Percentiles rank a stretch among this genome's conserved stretches.
These are phyloP conservation scores for Lactifluus hygrophoroides DNA, from an alignment of 768 basidiomycete genomes.

Conservation along the genomic window DNA sequence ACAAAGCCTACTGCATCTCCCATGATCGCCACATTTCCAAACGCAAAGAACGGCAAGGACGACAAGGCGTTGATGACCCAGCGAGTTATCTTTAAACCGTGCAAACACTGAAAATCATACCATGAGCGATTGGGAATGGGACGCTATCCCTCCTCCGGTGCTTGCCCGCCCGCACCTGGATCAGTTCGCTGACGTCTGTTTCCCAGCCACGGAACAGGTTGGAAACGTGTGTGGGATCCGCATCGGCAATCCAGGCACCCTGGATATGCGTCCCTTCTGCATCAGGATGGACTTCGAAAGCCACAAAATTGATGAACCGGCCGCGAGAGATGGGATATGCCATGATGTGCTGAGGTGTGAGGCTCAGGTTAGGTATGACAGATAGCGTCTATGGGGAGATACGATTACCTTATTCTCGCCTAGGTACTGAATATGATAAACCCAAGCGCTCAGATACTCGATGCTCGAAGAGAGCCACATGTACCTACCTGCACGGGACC, in stretches of 20 bases:
- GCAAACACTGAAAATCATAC: neutral
- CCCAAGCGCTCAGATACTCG: neutral
- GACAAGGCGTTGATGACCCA: constrained; percentile 59
- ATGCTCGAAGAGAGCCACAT: neutral
- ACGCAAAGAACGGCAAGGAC: constrained; percentile 42
- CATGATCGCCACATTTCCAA: constrained; percentile 42
- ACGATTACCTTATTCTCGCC: constrained; percentile 35
- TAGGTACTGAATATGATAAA: constrained; percentile 39
- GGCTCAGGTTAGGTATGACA: neutral
- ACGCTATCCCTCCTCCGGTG: neutral
- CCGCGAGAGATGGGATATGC: constrained; percentile 55
- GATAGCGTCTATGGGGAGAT: constrained; percentile 24
- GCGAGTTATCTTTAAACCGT: constrained; percentile 25
- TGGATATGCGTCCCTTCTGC: constrained; percentile 2
- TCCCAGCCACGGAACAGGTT: constrained; percentile 11
- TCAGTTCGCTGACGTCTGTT: constrained; percentile 27
- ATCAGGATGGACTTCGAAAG: constrained; percentile 6
- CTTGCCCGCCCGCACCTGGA: constrained; percentile 37
- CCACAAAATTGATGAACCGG: constrained; percentile 40
- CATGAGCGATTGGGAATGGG: neutral
- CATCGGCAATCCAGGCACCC: constrained; percentile 4
- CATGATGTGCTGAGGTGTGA: constrained; percentile 41
- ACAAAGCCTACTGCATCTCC: constrained; percentile 32
- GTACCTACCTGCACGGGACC: constrained; percentile 39
- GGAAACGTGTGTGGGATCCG: neutral